Percentiles rank a stretch among this genome's conserved stretches.
phyloP scores from a whole-genome alignment of 2,329 filamentous ascomycete genomes.

The Calonectria hawksworthii region DNA sequence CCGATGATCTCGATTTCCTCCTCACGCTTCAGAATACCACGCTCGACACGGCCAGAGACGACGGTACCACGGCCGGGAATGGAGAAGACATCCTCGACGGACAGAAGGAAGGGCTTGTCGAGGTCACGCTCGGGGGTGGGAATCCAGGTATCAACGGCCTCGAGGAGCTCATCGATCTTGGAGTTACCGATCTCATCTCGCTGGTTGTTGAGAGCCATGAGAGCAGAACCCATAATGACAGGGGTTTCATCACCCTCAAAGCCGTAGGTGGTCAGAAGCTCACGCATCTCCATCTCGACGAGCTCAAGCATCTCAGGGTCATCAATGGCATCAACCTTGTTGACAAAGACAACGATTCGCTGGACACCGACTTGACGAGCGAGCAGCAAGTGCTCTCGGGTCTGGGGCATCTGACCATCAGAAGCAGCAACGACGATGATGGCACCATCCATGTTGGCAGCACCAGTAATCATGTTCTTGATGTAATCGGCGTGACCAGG shows the following conservation, averaged over 20 bases:
- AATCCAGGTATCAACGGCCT: slow-evolving; percentile 95
- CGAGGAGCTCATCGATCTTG: slow-evolving; percentile 93
- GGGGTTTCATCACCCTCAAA: slow-evolving; percentile 99
- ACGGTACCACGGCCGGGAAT: slow-evolving; percentile 96
- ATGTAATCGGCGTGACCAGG: slow-evolving; percentile 99
- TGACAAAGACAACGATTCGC: slow-evolving; percentile 98
- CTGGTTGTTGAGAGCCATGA: slow-evolving; percentile 92
- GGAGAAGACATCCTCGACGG: slow-evolving; percentile 93
- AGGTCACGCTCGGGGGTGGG: slow-evolving; percentile 93
- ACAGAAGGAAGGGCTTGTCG: slow-evolving; percentile 99
- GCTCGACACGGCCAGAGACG: slow-evolving; percentile 96
- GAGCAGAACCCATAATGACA: slow-evolving; percentile 95
- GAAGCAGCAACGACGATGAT: slow-evolving; percentile 99
- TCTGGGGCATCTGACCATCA: slow-evolving; percentile 99
- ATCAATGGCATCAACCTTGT: slow-evolving; percentile 98
- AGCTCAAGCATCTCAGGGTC: slow-evolving; percentile 99
- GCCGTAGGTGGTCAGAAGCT: slow-evolving; percentile 91
- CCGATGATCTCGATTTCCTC: slow-evolving; percentile 95
- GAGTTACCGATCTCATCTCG: slow-evolving; percentile 86
- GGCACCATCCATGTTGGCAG: slow-evolving; percentile 98
- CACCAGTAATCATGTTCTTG: slow-evolving; percentile 99
- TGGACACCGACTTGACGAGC: slow-evolving; percentile 98
- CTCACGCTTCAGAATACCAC: slow-evolving; percentile 93
- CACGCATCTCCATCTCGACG: slow-evolving; percentile 99
- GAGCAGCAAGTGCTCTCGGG: slow-evolving; percentile 96